Base-by-base conservation (phyloP, 805 yeast species). In the Ogataea paraovalis region DNA sequence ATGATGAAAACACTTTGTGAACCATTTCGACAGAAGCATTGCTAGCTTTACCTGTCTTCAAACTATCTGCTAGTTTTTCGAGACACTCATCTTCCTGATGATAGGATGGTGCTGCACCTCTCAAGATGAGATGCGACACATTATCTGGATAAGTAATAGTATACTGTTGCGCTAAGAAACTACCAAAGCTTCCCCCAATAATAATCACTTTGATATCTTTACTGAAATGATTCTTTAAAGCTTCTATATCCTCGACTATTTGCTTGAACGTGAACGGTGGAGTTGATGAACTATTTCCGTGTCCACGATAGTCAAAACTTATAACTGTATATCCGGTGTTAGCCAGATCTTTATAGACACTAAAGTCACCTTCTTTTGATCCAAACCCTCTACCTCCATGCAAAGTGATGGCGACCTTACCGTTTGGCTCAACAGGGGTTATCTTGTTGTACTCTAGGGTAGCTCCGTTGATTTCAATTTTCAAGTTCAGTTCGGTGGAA, bases 371-470 rank as follows among this genome's bases (percentile, higher is more conserved):
- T 10, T 36, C 43, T 41, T 58, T 58, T 36, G 44, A 44, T 12
- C 62, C 62, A 38, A 57, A 56, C 0, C 62, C 62, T 41, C 62
- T 48, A 3, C 62, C 62, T 9, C 62, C 62, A 22, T 58, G 62
- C 14, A 58, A 46, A 3, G 62, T 58, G 20, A 58, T 56, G 3
- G 54, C 55, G 13, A 56, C 32, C 3, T 49, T 50, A 0, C 58
- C 60, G 10, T 27, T 40, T 40, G 42, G 16, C 18, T 44, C 40
- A 13, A 46, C 50, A 10, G 54, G 53, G 13, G 46, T 44, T 42
- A 44, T 50, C 22, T 20, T 25, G 19, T 16, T 16, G 44, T 53
- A 57, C n/a, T 58, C 55, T 19, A 58, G 39, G 2, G 38, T 30
- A 7, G 59, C 55, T 5, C 53, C 55, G 33, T 53, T 54, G 33